phyloP scores from a whole-genome alignment of 2,329 filamentous ascomycete genomes.

The Chaetomiaceae sp. region DNA sequence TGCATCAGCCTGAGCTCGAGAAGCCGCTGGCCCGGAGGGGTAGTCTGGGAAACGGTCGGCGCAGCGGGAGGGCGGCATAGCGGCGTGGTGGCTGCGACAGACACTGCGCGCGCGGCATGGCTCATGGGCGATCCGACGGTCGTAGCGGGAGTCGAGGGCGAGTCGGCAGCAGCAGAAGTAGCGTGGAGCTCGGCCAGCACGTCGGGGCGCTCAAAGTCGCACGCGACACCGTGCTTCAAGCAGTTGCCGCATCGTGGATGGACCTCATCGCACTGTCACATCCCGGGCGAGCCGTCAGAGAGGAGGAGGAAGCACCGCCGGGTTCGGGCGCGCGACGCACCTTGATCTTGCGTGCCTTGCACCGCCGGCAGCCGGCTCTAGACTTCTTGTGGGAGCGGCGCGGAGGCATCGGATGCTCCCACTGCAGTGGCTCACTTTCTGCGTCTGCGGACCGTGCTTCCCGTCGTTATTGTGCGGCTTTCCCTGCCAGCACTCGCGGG shows the following conservation, averaged over 20 bases:
- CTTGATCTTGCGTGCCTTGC: constrained; percentile 66
- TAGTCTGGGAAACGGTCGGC: constrained; percentile 30
- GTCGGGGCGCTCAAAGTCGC: constrained; percentile 55
- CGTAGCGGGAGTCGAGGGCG: constrained; percentile 21
- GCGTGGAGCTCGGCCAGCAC: constrained; percentile 40
- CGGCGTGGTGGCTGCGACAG: constrained; percentile 28
- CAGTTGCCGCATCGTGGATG: constrained; percentile 62
- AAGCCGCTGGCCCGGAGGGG: constrained; percentile 38
- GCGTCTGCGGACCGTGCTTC: too few species aligned
- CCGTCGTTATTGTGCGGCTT: constrained; percentile 8
- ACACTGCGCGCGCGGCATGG: constrained; percentile 19
- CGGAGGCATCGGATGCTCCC: constrained; percentile 52
- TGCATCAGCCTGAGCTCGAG: constrained; percentile 59
- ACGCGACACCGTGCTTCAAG: constrained; percentile 58
- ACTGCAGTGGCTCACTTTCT: neutral
- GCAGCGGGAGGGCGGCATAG: constrained; percentile 33
- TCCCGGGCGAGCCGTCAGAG: neutral
- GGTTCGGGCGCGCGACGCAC: constrained; percentile 32
- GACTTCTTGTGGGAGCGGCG: constrained; percentile 63
- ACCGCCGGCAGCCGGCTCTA: constrained; percentile 58
- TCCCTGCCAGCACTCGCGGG: constrained; percentile 11
- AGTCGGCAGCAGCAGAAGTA: constrained; percentile 27
- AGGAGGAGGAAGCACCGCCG: neutral
- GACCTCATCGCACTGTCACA: constrained; percentile 58
- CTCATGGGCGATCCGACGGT: constrained; percentile 22